Evolutionary conservation across 1,284 basidiomycete species (phyloP), one percentile per base, ranked within the genome.

Genomic region (Boletus sp.): DNA sequence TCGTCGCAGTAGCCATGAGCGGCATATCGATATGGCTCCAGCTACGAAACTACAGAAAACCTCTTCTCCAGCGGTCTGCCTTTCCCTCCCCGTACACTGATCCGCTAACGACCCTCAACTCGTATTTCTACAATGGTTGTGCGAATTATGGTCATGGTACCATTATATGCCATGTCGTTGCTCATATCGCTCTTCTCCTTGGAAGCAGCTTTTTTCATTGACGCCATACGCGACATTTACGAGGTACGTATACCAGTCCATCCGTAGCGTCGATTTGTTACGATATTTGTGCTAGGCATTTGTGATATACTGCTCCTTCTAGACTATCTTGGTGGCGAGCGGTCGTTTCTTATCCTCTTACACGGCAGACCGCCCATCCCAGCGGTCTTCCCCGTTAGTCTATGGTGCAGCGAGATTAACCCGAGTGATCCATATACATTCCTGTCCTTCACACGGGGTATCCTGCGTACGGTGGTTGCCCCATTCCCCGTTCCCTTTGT

Each of bases 71-170:
- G 77, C 79, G 91, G 89, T 91, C 58, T 56, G 81, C 63, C 7
- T 11, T 41, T 43, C 18, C 50, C 47, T 37, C 6, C 46, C 48
- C 51, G 31, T 37, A 42, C 45, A 15, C 20, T 24, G 24, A 42
- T 20, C 51, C 61, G 29, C 55, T 41, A 9, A 35, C 36, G 27
- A 37, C 35, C 29, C 33, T 59, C 46, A 53, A 29, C 15, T 8
- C 48, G 13, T 11, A 13, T 55, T 71, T 33, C n/a, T 31, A 92
- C 94, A 63, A 92, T 94, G 83, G 96, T 98, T 51, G 85, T 98
- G 43, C 84, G 97, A 59, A 97, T 99, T 70, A 92, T 99, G 87
- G 67, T 98, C 66, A 98, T 98, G 95, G 94, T 98, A 4, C 94
- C 96, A 2, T 78, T 98, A 48, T 98, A 98, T 73, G 94, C 89